Conservation (phyloP, 1,284 basidiomycete genomes). For the Phlebopus sp. region DNA sequence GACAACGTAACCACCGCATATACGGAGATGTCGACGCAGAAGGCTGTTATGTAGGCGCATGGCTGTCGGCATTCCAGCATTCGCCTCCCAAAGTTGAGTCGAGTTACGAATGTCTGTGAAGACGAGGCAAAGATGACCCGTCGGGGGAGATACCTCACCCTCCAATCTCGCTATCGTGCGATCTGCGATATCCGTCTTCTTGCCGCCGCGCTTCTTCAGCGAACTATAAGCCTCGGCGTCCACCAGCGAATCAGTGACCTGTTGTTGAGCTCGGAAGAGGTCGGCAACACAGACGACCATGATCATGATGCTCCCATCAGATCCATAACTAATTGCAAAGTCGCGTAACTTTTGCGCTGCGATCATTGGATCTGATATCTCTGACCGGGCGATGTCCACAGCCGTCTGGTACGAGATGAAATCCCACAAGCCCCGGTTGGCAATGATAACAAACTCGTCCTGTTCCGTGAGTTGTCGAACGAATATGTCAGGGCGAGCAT, state of each 20-base stretch:
- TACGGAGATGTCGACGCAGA: conserved; percentile 82
- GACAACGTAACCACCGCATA: conserved; percentile 97
- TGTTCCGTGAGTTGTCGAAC: conserved; percentile 73
- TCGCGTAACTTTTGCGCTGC: conserved; percentile 97
- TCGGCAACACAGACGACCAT: conserved; percentile 92
- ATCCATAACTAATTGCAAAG: conserved; percentile 96
- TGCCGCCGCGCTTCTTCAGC: conserved; percentile 36
- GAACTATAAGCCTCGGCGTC: conserved; percentile 40
- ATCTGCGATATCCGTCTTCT: conserved; percentile 52
- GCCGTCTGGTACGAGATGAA: conserved; percentile 94
- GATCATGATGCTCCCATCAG: conserved; percentile 93
- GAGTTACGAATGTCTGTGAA: conserved; percentile 99
- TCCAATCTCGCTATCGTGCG: conserved; percentile 61
- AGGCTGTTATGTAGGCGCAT: conserved; percentile 92
- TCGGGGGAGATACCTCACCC: conserved; percentile 84
- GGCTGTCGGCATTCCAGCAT: conserved; percentile 93
- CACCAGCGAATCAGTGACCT: conserved; percentile 42
- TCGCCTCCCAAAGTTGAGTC: conserved; percentile 96
- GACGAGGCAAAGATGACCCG: conserved; percentile 88
- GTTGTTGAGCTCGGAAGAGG: conserved; percentile 62
- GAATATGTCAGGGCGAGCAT: conserved; percentile 81
- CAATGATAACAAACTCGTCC: conserved; percentile 97
- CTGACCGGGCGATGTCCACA: conserved; percentile 91
- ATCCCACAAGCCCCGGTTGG: conserved; percentile 92
- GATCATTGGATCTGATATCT: conserved; percentile 89